Conservation (phyloP, 192 early-diverging fungal genomes). For the Geranomyces michiganensis region DNA sequence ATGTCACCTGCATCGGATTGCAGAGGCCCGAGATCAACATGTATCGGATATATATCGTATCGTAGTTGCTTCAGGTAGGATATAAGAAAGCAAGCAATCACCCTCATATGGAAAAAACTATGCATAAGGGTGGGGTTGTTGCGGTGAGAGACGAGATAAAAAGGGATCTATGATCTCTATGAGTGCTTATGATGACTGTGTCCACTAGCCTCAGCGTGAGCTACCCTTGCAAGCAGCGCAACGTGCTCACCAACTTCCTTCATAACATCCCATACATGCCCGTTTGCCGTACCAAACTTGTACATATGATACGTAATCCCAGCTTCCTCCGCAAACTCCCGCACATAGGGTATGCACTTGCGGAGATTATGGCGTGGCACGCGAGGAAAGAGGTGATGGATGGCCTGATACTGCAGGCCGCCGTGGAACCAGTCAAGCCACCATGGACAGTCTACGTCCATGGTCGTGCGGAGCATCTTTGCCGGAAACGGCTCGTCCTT, state of each 20-base stretch:
- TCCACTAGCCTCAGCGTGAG: slow-evolving; percentile 9
- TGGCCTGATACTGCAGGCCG: slow-evolving; percentile 94
- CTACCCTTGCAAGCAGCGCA: slow-evolving; percentile 6
- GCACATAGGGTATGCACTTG: slow-evolving; percentile 68
- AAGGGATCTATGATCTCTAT: no score
- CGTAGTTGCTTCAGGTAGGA: no score
- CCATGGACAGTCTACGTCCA: slow-evolving; percentile 93
- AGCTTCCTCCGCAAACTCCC: slow-evolving; percentile 57
- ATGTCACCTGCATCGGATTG: no score
- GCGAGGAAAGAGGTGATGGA: slow-evolving; percentile 94
- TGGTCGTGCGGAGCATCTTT: slow-evolving; percentile 86
- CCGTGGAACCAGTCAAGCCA: slow-evolving; percentile 99
- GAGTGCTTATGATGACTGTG: not conserved
- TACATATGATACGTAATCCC: slow-evolving; percentile 12
- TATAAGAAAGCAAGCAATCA: no score
- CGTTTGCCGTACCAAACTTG: slow-evolving; percentile 10
- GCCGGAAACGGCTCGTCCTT: slow-evolving; percentile 65
- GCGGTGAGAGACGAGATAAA: no score
- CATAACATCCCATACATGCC: not conserved
- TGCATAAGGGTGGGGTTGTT: no score
- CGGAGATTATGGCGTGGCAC: slow-evolving; percentile 88
- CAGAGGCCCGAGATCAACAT: no score
- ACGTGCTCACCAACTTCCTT: slow-evolving; percentile 16
- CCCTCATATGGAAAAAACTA: no score
- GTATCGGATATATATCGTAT: no score